These are phyloP conservation scores for Cordyceps fumosorosea DNA, from an alignment of 2,329 filamentous ascomycete genomes.

Conservation along the genomic window DNA sequence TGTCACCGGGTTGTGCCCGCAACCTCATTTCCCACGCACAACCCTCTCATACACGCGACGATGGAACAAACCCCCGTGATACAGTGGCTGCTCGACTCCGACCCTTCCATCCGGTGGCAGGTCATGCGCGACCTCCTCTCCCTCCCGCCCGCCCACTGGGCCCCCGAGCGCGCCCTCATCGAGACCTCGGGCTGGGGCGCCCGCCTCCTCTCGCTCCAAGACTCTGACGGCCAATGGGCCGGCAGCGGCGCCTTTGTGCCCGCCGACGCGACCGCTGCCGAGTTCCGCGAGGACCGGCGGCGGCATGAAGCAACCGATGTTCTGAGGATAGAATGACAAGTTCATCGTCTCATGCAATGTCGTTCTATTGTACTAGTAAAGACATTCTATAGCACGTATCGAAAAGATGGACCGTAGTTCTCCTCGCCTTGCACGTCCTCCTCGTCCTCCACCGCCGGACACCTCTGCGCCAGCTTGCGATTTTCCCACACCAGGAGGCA, in stretches of 20 bases:
- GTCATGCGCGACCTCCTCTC: conserved; percentile 2
- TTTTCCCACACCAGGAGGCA: conserved; percentile 16
- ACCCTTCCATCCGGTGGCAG: conserved; percentile 3
- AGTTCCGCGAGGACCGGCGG: conserved; percentile 4
- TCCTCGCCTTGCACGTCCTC: conserved; percentile 14
- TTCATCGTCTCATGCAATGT: too few relatives aligned
- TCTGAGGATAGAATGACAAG: too few relatives aligned
- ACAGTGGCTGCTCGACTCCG: background rate
- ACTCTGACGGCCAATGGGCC: conserved; percentile 9
- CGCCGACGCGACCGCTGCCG: background rate
- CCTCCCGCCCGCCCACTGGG: background rate
- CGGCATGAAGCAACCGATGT: too few relatives aligned
- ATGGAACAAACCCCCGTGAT: background rate
- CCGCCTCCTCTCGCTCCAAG: background rate
- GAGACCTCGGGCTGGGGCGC: conserved; percentile 8
- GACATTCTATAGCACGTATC: conserved; percentile 20
- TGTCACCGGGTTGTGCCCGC: too few relatives aligned
- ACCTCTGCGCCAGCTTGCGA: conserved; percentile 14
- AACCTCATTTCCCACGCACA: too few relatives aligned
- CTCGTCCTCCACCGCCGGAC: conserved; percentile 2
- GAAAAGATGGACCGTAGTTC: conserved; percentile 19
- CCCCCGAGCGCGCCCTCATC: background rate
- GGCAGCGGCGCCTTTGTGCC: conserved; percentile 8
- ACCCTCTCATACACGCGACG: too few relatives aligned
- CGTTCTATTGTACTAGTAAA: too few relatives aligned